phyloP scores from a whole-genome alignment of 1,284 basidiomycete genomes.

The Cutaneotrichosporon cutaneum region DNA sequence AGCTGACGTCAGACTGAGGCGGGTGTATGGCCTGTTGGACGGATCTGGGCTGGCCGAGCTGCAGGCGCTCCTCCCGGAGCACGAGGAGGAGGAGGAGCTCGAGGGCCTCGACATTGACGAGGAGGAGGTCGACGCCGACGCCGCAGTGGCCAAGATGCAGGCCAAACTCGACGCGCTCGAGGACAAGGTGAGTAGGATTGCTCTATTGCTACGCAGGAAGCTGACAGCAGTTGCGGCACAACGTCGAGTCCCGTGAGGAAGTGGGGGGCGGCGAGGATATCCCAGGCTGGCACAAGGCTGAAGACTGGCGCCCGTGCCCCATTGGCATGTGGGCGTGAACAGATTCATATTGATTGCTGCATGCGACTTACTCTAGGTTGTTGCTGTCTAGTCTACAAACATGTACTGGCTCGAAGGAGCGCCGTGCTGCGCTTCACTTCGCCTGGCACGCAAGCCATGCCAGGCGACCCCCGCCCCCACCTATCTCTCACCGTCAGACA shows the following conservation, averaged over 20 bases:
- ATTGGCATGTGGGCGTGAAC: slow-evolving; percentile 24
- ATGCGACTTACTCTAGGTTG: slow-evolving; percentile 8
- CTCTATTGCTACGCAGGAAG: too few relatives aligned
- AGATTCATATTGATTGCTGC: background rate
- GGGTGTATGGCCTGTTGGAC: slow-evolving; percentile 14
- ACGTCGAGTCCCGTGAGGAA: background rate
- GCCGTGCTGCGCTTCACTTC: too few relatives aligned
- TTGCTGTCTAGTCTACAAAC: background rate
- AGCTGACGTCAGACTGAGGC: slow-evolving; percentile 14
- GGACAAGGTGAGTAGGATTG: slow-evolving; percentile 13
- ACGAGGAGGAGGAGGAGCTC: slow-evolving; percentile 16
- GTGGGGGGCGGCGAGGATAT: slow-evolving; percentile 1
- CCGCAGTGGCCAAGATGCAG: slow-evolving; percentile 20
- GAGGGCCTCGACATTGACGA: slow-evolving; percentile 22
- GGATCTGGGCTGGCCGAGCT: slow-evolving; percentile 5
- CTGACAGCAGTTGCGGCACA: slow-evolving; percentile 7
- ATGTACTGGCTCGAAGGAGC: background rate
- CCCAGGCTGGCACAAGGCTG: slow-evolving; percentile 14
- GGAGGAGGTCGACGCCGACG: slow-evolving; percentile 14
- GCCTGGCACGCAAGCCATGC: background rate
- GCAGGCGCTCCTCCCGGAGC: slow-evolving; percentile 9
- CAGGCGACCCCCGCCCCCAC: background rate
- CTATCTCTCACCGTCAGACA: background rate
- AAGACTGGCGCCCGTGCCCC: slow-evolving; percentile 21
- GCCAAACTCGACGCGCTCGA: slow-evolving; percentile 17